Percentiles rank a stretch among this genome's conserved stretches.
Conservation (phyloP, 1,139 yeast genomes). For the Taphrina wiesneri region DNA sequence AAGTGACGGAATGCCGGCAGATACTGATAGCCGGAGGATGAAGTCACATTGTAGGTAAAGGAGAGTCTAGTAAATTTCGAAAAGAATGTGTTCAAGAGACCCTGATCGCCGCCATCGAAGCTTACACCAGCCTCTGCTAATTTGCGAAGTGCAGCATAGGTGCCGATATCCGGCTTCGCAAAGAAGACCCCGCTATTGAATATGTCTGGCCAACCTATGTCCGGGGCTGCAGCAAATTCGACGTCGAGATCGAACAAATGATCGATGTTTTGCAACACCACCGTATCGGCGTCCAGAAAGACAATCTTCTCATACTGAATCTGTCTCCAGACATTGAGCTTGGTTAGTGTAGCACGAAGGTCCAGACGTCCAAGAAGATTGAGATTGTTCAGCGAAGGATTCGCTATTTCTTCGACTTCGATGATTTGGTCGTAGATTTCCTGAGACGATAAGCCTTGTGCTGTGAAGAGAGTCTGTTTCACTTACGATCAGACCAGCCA, state of each 20-base stretch:
- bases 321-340: slow-evolving; percentile 70
- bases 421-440: slow-evolving; percentile 39
- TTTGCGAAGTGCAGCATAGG: slow-evolving; percentile 52
- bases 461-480: too few species aligned
- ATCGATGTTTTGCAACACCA: slow-evolving; percentile 57
- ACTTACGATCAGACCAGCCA: slow-evolving; percentile 36
- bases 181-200: slow-evolving; percentile 80
- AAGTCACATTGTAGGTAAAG: slow-evolving; percentile 82
- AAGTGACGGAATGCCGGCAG: slow-evolving; percentile 75
- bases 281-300: slow-evolving; percentile 80
- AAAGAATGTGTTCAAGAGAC: slow-evolving; percentile 79
- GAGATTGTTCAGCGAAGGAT: slow-evolving; percentile 46
- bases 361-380: slow-evolving; percentile 68
- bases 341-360: slow-evolving; percentile 67
- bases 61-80: slow-evolving; percentile 68
- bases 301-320: slow-evolving; percentile 61
- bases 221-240: slow-evolving; percentile 67
- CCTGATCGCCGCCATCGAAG: slow-evolving; percentile 93
- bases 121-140: slow-evolving; percentile 52
- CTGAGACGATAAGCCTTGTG: slow-evolving; percentile 5
- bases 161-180: slow-evolving; percentile 57
- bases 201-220: slow-evolving; percentile 92
- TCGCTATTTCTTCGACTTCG: slow-evolving; percentile 38
- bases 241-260: slow-evolving; percentile 49
- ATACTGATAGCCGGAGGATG: slow-evolving; percentile 75